A percentile compares a stretch with the other conserved stretches of the same genome.
phyloP scores from a whole-genome alignment of 768 basidiomycete genomes.

The Auriscalpium vulgare region DNA sequence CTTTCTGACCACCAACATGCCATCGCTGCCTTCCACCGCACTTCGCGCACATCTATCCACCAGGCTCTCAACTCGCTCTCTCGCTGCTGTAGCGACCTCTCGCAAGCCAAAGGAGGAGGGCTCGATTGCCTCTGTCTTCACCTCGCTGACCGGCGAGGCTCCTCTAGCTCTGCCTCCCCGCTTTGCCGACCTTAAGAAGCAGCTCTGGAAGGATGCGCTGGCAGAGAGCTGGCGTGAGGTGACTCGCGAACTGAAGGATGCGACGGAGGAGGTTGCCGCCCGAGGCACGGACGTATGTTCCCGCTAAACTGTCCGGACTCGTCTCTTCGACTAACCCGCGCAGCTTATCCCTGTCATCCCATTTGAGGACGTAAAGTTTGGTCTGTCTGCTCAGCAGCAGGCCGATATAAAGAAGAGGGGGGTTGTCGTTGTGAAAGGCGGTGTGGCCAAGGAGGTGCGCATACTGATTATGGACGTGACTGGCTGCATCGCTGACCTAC shows the following conservation, averaged over 20 bases:
- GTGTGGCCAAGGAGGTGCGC: slow-evolving; percentile 43
- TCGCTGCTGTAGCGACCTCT: too few relatives aligned
- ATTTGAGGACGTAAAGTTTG: slow-evolving; percentile 36
- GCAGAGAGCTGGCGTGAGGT: slow-evolving; percentile 49
- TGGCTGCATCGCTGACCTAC: not conserved
- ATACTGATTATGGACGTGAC: not conserved
- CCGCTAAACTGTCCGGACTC: not conserved
- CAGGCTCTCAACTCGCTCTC: too few relatives aligned
- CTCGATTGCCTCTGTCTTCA: slow-evolving; percentile 41
- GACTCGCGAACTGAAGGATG: slow-evolving; percentile 37
- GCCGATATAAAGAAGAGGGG: slow-evolving; percentile 43
- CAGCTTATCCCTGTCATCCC: slow-evolving; percentile 47
- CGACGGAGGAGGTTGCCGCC: slow-evolving; percentile 38
- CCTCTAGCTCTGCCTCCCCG: slow-evolving; percentile 41
- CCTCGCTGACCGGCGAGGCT: slow-evolving; percentile 32
- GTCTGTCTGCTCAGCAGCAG: slow-evolving; percentile 39
- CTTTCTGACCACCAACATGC: too few relatives aligned
- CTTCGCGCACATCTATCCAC: too few relatives aligned
- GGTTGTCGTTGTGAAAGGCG: slow-evolving; percentile 48
- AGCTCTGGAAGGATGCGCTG: slow-evolving; percentile 39
- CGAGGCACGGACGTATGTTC: slow-evolving; percentile 38
- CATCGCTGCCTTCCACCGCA: too few relatives aligned
- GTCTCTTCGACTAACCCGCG: not conserved
- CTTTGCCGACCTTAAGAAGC: slow-evolving; percentile 53
- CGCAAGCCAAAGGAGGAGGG: slow-evolving; percentile 23